Percentiles rank a stretch among this genome's conserved stretches.
phyloP scores from a whole-genome alignment of 2,329 filamentous ascomycete species.

The Ustulina deusta region DNA sequence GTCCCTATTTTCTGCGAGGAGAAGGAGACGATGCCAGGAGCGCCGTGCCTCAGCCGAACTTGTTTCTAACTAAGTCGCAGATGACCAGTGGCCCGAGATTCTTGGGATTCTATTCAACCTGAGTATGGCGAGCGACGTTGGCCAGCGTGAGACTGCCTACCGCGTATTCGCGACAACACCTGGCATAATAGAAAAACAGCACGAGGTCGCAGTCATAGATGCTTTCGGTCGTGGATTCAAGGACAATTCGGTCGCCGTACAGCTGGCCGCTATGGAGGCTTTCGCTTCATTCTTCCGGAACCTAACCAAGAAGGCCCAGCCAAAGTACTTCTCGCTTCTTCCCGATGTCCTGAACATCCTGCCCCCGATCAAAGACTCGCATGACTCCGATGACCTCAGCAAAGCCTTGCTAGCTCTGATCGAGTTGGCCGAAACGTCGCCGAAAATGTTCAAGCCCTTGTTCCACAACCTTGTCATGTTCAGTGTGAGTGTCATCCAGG shows the following conservation, averaged over 20 bases:
- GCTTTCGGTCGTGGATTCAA: conserved; percentile 94
- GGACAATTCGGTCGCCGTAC: conserved; percentile 85
- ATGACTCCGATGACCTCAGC: conserved; percentile 90
- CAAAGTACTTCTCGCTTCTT: conserved; percentile 87
- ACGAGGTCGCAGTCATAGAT: conserved; percentile 87
- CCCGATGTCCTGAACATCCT: conserved; percentile 95
- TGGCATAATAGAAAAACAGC: conserved; percentile 94
- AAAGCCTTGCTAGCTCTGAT: conserved; percentile 92
- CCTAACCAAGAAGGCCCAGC: conserved; percentile 86
- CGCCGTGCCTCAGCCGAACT: neutral
- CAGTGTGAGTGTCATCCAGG: conserved; percentile 91
- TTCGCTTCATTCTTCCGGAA: conserved; percentile 97
- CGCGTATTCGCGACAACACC: conserved; percentile 96
- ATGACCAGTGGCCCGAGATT: conserved; percentile 89
- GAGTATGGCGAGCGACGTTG: conserved; percentile 85
- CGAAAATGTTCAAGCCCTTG: conserved; percentile 97
- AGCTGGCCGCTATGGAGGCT: conserved; percentile 93
- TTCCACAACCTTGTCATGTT: conserved; percentile 95
- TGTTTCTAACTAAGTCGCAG: conserved; percentile 59
- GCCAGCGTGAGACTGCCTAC: conserved; percentile 91
- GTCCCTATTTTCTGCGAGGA: neutral
- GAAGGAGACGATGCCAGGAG: neutral
- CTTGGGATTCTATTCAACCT: conserved; percentile 87
- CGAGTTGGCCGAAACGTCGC: conserved; percentile 91
- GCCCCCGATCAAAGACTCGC: conserved; percentile 90